Evolutionary conservation across 441 rosid genomes (phyloP).

Genomic region (Jatropha multifida): DNA sequence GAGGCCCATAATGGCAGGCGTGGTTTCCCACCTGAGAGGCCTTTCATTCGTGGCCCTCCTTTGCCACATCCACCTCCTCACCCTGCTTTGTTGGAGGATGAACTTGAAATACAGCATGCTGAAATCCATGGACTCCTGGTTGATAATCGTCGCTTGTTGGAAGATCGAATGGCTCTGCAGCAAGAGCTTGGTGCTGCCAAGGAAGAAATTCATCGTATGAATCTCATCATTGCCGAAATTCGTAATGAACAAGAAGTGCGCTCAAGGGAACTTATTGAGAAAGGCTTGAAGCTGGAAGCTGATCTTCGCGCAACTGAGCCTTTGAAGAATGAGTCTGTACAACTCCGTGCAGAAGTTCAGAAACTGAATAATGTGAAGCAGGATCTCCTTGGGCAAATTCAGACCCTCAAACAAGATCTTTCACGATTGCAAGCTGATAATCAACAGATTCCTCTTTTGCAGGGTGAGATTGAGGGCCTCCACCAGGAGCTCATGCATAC

Average conservation of each 20-base stretch:
- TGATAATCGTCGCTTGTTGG: constrained; percentile 76
- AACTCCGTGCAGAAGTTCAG: constrained; percentile 72
- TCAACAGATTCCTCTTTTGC: constrained; percentile 66
- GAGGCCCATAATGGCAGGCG: constrained; percentile 63
- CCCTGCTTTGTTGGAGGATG: constrained; percentile 82
- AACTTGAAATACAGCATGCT: constrained; percentile 76
- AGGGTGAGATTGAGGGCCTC: constrained; percentile 69
- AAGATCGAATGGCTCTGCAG: constrained; percentile 71
- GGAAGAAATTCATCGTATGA: constrained; percentile 89
- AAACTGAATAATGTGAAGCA: constrained; percentile 68
- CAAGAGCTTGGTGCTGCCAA: constrained; percentile 79
- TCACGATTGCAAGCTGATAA: constrained; percentile 71
- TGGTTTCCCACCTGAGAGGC: constrained; percentile 61
- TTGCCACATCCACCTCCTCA: constrained; percentile 61
- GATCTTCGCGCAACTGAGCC: constrained; percentile 87
- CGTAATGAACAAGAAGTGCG: constrained; percentile 71
- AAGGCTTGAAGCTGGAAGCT: constrained; percentile 80
- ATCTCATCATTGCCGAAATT: constrained; percentile 56
- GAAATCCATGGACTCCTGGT: constrained; percentile 75
- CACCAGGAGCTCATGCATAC: constrained; percentile 93
- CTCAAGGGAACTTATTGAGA: constrained; percentile 73
- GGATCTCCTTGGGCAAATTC: constrained; percentile 71
- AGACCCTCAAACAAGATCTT: constrained; percentile 68
- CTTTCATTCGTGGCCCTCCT: constrained; percentile 67
- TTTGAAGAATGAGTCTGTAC: constrained; percentile 67